A percentile compares a stretch with the other conserved stretches of the same genome.
Conservation (phyloP, 495 filamentous ascomycete species). For the Acidiella bohemica region DNA sequence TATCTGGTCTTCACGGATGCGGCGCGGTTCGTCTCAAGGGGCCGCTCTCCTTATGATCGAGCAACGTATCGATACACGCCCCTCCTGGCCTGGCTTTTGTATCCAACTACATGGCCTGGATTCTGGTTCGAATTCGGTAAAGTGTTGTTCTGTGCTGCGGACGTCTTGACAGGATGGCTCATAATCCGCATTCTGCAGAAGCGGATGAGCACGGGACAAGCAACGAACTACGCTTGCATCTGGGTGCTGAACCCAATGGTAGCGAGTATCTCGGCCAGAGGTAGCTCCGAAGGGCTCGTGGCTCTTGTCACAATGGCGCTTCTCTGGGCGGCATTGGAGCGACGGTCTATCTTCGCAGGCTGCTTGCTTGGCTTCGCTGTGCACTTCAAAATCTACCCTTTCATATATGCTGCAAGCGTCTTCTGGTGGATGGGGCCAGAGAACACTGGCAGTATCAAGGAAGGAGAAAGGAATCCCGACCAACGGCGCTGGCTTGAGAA, state of each 20-base stretch:
- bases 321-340: conserved; percentile 61
- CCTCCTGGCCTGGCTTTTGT: conserved; percentile 73
- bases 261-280: conserved; percentile 84
- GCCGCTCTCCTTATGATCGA: conserved; percentile 63
- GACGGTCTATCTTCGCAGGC: conserved; percentile 51
- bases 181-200: conserved; percentile 48
- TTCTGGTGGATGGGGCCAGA: conserved; percentile 42
- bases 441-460: not conserved
- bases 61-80: conserved; percentile 98
- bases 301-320: conserved; percentile 69
- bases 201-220: conserved; percentile 37
- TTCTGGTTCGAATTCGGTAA: conserved; percentile 78
- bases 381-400: conserved; percentile 98
- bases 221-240: conserved; percentile 62
- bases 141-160: conserved; percentile 66
- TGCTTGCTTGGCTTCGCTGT: conserved; percentile 67
- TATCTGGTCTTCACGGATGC: conserved; percentile 99
- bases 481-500: not conserved
- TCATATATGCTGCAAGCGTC: conserved; percentile 79
- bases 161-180: conserved; percentile 80
- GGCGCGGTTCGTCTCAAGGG: conserved; percentile 53
- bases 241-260: conserved; percentile 98
- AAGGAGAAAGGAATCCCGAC: not conserved
- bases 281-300: conserved; percentile 82
- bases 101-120: conserved; percentile 57